phyloP scores from a whole-genome alignment of 768 basidiomycete species.

The Suillus variegatus region DNA sequence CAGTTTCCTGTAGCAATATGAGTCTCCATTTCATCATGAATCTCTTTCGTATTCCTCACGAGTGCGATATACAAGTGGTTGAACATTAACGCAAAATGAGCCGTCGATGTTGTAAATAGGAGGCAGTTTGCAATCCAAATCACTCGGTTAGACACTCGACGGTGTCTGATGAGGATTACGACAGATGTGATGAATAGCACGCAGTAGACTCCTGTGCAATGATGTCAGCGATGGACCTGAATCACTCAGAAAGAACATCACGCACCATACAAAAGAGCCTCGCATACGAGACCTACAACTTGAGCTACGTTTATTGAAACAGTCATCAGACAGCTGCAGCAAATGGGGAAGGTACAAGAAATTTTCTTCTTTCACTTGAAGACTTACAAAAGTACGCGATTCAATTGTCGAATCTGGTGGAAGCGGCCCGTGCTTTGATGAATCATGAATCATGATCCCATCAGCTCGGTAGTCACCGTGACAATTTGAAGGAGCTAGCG shows the following conservation, averaged over 20 bases:
- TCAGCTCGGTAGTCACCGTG: neutral
- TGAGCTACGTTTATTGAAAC: neutral
- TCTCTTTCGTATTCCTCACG: slow-evolving; percentile 16
- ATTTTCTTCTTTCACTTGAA: neutral
- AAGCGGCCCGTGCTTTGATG: neutral
- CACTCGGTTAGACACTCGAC: slow-evolving; percentile 1
- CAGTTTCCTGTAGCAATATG: slow-evolving; percentile 11
- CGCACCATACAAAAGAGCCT: slow-evolving; percentile 28
- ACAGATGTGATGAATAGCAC: slow-evolving; percentile 20
- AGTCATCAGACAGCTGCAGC: neutral
- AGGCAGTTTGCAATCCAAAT: slow-evolving; percentile 16
- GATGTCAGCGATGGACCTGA: neutral
- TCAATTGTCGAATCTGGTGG: no score
- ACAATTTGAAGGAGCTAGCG: neutral
- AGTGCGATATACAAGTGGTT: slow-evolving; percentile 20
- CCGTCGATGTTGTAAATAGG: slow-evolving; percentile 19
- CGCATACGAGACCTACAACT: slow-evolving; percentile 24
- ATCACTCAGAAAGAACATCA: neutral
- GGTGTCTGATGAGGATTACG: slow-evolving; percentile 13
- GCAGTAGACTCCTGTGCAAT: slow-evolving; percentile 11
- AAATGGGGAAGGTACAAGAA: neutral
- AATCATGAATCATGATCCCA: neutral
- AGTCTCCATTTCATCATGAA: neutral
- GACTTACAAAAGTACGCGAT: neutral
- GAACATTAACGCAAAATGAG: slow-evolving; percentile 24